Conservation (phyloP, 2,329 filamentous ascomycete species). For the Aspergillus bombycis region DNA sequence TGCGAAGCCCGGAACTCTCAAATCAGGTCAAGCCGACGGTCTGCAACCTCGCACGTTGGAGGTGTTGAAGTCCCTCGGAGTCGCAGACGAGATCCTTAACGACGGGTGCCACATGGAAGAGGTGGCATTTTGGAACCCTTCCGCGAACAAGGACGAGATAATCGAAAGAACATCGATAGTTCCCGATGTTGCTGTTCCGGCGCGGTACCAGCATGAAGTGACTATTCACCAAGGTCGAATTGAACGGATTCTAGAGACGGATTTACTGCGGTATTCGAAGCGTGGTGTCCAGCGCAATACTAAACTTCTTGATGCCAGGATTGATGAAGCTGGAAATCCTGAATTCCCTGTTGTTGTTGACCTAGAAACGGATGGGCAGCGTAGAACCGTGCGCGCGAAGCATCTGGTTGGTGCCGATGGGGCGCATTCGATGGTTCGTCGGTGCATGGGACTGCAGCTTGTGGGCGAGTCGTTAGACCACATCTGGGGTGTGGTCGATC, state of each 20-base stretch:
- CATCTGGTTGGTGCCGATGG: constrained; percentile 75
- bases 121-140: constrained; percentile 70
- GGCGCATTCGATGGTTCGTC: constrained; percentile 66
- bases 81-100: constrained; percentile 43
- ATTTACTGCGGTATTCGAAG: constrained; percentile 65
- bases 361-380: constrained; percentile 33
- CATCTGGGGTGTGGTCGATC: constrained; percentile 77
- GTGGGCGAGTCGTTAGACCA: constrained; percentile 71
- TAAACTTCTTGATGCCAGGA: constrained; percentile 64
- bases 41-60: constrained; percentile 49
- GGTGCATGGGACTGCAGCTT: constrained; percentile 55
- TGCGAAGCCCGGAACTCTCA: constrained; percentile 41
- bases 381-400: constrained; percentile 60
- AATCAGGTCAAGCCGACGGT: constrained; percentile 49
- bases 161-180: constrained; percentile 64
- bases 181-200: constrained; percentile 62
- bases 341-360: constrained; percentile 41
- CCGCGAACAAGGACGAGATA: constrained; percentile 50
- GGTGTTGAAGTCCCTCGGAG: constrained; percentile 46
- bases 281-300: constrained; percentile 64
- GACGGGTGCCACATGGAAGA: constrained; percentile 55
- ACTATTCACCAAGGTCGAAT: constrained; percentile 73
- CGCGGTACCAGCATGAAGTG: constrained; percentile 71
- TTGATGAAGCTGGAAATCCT: constrained; percentile 53
- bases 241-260: constrained; percentile 69